Evolutionary conservation across 2,329 filamentous ascomycete species (phyloP).

Genomic region (Fusarium dimerum): DNA sequence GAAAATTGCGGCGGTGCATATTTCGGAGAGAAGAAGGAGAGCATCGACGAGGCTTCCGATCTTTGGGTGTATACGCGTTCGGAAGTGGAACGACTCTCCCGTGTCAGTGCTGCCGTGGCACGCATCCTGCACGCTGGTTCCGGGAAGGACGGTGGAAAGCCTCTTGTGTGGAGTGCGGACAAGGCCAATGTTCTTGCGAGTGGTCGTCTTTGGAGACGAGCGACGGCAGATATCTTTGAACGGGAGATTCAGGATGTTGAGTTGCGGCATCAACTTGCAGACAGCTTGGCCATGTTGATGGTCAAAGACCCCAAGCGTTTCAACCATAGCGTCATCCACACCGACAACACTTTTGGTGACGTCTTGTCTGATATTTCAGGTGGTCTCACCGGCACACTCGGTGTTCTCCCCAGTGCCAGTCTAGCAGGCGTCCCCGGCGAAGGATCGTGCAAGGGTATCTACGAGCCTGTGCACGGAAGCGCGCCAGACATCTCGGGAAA

Average conservation of each 20-base stretch:
- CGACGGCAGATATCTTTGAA: constrained; percentile 42
- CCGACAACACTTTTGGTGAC: constrained; percentile 51
- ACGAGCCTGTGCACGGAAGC: constrained; percentile 74
- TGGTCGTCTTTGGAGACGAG: constrained; percentile 49
- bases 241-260: constrained; percentile 45
- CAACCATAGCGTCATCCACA: constrained; percentile 47
- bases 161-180: constrained; percentile 49
- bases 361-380: constrained; percentile 48
- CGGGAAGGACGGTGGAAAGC: constrained; percentile 29
- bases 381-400: constrained; percentile 48
- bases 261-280: constrained; percentile 47
- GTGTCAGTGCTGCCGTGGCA: constrained; percentile 48
- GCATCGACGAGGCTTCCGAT: constrained; percentile 45
- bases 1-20: constrained; percentile 54
- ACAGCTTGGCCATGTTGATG: constrained; percentile 51
- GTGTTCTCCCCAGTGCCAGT: constrained; percentile 47
- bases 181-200: constrained; percentile 56
- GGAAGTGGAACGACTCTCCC: constrained; percentile 49
- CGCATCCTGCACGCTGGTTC: constrained; percentile 29
- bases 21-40: constrained; percentile 49
- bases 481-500: constrained; percentile 75
- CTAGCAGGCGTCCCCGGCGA: constrained; percentile 43
- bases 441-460: constrained; percentile 65
- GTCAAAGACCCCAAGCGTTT: constrained; percentile 47
- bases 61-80: constrained; percentile 46